Base-by-base conservation (phyloP, 306 rosid species). In the Vigna hirtella region DNA sequence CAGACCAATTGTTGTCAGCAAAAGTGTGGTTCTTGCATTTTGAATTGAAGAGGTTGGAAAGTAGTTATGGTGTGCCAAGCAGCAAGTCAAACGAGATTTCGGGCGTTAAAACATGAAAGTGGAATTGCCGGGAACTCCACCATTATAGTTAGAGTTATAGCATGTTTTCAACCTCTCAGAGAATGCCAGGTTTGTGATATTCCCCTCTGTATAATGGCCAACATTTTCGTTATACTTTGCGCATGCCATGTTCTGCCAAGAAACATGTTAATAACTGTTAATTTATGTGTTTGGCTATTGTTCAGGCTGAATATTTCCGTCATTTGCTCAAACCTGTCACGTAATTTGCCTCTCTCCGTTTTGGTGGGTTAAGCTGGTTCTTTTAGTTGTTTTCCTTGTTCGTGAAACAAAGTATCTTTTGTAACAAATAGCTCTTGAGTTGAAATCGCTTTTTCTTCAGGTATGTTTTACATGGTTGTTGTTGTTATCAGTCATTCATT, bases 1-100 rank as follows among this genome's bases (percentile, higher is more conserved):
- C 16, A 71, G 76, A 81, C 50, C 34, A 70, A 12, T 74, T 86
- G 76, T 77, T 58, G 59, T 83, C 36, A 50, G 78, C 82, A 85
- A 88, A 77, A 72, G 77, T 77, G 84, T 75, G 81, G 77, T 79
- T 66, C 74, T 64, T 79, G 74, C 45, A 9, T 71, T 74, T 81
- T 79, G 71, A 87, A 86, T 79, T 79, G 83, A 42, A 62, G 93
- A 62, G 96, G 90, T 77, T 72, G 79, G 88, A 83, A 72, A 82
- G 86, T 93, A 93, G 97, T 91, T 87, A 91, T 93, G 98, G 98
- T 91, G 79, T 76, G 98, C 96, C 97, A 93, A 91, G 91, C 98
- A 81, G 98, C 98, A 52, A 72, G 91, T 80, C 96, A 93, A 86
- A 93, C 98, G 81, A 93, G 89, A 93, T 93, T 93, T 91, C 96